A percentile compares a stretch with the other conserved stretches of the same genome.
phyloP scores from a whole-genome alignment of 805 yeast genomes.

The Metschnikowia baotianmanensis region DNA sequence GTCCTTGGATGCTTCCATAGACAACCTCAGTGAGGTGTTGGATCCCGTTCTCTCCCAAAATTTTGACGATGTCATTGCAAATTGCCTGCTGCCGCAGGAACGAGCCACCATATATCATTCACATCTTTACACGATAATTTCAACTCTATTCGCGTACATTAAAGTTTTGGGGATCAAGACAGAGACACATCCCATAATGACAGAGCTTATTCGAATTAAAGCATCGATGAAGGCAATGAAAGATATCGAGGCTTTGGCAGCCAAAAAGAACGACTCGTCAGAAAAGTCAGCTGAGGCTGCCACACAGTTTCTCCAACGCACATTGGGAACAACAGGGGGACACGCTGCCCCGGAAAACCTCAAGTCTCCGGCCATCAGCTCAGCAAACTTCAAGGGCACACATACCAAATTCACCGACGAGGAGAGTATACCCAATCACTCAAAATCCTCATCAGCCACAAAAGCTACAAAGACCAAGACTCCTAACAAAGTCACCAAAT shows the following conservation, averaged over 20 bases:
- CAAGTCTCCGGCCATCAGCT: conserved; percentile 51
- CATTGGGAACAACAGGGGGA: conserved; percentile 40
- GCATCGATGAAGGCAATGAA: conserved; percentile 62
- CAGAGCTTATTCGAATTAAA: conserved; percentile 64
- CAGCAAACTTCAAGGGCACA: conserved; percentile 49
- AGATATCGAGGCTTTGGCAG: conserved; percentile 26
- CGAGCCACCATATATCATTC: conserved; percentile 34
- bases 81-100: conserved; percentile 21
- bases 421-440: background rate
- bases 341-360: conserved; percentile 27
- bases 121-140: conserved; percentile 52
- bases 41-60: conserved; percentile 36
- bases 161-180: conserved; percentile 59
- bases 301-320: conserved; percentile 44
- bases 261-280: conserved; percentile 19
- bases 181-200: conserved; percentile 59
- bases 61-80: conserved; percentile 37
- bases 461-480: background rate
- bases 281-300: conserved; percentile 36
- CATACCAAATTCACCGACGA: conserved; percentile 48
- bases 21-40: conserved; percentile 33
- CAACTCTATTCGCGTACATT: conserved; percentile 57
- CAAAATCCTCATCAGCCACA: background rate
- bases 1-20: conserved; percentile 37
- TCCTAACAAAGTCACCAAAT: conserved; percentile 5